These are phyloP conservation scores for Breviolum minutum DNA, from an alignment of 73 alveolate species.

Conservation along the genomic window DNA sequence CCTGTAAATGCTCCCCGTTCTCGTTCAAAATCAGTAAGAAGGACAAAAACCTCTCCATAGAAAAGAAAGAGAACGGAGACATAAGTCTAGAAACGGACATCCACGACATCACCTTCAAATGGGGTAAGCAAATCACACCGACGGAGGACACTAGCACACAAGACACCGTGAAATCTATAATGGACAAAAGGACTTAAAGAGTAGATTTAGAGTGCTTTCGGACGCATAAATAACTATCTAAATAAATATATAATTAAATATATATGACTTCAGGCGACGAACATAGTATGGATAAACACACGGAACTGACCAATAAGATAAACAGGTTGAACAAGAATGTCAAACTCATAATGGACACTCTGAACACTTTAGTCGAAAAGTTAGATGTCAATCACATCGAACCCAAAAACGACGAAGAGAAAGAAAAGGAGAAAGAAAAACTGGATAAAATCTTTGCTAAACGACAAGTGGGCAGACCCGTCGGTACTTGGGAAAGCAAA, in stretches of 20 bases:
- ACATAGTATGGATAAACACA: not conserved
- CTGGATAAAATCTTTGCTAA: not conserved
- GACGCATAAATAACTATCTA: not conserved
- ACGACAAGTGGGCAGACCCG: not conserved
- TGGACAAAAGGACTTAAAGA: not conserved
- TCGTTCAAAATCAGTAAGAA: not conserved
- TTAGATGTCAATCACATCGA: too few relatives aligned
- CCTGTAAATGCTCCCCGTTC: not conserved
- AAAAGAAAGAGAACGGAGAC: not conserved
- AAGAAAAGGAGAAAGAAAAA: too few relatives aligned
- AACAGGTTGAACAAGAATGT: not conserved
- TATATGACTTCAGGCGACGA: not conserved
- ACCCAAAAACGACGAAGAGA: not conserved
- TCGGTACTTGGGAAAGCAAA: not conserved
- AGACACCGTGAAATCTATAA: not conserved
- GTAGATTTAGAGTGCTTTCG: not conserved
- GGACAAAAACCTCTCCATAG: not conserved
- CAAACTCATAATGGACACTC: not conserved
- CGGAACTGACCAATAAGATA: not conserved
- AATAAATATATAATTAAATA: not conserved
- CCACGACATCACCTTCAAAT: not conserved
- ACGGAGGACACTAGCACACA: not conserved
- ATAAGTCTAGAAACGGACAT: not conserved
- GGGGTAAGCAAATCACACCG: not conserved
- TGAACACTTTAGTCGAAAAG: not conserved